Evolutionary conservation across 495 filamentous ascomycete species (phyloP).

Genomic region (Podospora pseudoanserina): DNA sequence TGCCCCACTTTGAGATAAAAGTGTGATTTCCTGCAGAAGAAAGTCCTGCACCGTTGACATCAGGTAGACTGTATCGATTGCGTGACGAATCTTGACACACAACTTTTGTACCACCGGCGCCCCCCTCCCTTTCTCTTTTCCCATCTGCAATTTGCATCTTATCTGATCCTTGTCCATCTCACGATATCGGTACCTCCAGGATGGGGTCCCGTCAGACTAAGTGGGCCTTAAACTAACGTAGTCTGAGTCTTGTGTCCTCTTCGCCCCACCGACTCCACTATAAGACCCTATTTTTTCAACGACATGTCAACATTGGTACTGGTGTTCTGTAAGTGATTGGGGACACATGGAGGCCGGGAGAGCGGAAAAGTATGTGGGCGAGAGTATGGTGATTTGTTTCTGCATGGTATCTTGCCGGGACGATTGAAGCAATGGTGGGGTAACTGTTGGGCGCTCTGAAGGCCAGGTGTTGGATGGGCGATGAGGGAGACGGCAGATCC

Average conservation of each 20-base stretch:
- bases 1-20: neutral
- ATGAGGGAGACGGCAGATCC: neutral
- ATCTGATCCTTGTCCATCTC: neutral
- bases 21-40: neutral
- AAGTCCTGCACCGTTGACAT: neutral
- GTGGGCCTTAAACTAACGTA: neutral
- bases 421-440: neutral
- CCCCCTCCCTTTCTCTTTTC: neutral
- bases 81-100: neutral
- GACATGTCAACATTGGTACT: neutral
- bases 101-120: neutral
- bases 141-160: neutral
- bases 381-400: neutral
- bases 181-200: neutral
- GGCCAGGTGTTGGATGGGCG: no score
- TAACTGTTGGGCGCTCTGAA: neutral
- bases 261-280: neutral
- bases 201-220: neutral
- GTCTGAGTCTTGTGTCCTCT: neutral
- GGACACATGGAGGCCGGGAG: neutral
- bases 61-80: neutral
- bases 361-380: neutral
- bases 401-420: neutral
- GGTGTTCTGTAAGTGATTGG: neutral
- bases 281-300: neutral